Evolutionary conservation across 805 yeast species (phyloP).

Genomic region (Pichia scutulata): DNA sequence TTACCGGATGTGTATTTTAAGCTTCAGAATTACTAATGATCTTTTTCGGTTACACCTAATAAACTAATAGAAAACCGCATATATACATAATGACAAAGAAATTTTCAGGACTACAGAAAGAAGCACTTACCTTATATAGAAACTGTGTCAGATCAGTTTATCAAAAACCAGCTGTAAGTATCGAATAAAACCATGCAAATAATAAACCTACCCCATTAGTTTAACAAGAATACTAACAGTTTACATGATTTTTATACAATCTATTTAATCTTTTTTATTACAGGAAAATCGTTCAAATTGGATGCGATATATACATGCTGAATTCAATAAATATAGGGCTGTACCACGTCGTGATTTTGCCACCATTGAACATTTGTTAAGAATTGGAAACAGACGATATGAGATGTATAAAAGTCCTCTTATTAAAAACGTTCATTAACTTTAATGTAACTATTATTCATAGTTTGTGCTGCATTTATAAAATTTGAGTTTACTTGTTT

Average conservation of each 20-base stretch:
- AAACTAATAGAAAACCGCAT: neutral
- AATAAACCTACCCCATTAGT: neutral
- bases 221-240: neutral
- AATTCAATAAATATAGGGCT: slow-evolving; percentile 50
- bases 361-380: slow-evolving; percentile 74
- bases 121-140: slow-evolving; percentile 43
- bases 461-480: neutral
- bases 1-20: neutral
- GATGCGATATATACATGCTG: slow-evolving; percentile 32
- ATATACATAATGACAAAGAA: slow-evolving; percentile 12
- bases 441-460: neutral
- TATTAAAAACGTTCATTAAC: slow-evolving; percentile 55
- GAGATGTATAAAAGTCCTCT: slow-evolving; percentile 68
- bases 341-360: slow-evolving; percentile 74
- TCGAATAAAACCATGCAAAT: neutral
- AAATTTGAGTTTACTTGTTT: neutral
- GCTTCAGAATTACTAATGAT: neutral
- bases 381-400: slow-evolving; percentile 64
- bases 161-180: slow-evolving; percentile 37
- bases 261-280: too few relatives aligned
- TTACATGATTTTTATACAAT: neutral
- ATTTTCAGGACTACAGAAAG: slow-evolving; percentile 43
- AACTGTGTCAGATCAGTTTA: slow-evolving; percentile 37
- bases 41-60: neutral
- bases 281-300: slow-evolving; percentile 28